A percentile compares a stretch with the other conserved stretches of the same genome.
phyloP scores from a whole-genome alignment of 306 rosid genomes.

The Carpinus viminea region DNA sequence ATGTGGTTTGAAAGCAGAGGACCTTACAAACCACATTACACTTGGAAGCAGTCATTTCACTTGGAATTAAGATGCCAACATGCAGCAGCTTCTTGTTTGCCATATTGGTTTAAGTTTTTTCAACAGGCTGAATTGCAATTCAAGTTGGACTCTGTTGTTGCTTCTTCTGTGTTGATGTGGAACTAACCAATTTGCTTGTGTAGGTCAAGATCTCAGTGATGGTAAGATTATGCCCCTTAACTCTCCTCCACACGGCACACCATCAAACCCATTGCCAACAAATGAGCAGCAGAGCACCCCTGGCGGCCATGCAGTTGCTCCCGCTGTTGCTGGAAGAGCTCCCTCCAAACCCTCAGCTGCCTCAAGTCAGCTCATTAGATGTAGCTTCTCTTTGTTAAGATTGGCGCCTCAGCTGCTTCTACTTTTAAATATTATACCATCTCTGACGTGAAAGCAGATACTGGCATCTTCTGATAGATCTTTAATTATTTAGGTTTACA shows the following conservation, averaged over 20 bases:
- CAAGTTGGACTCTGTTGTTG: slow-evolving; percentile 6
- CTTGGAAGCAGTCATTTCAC: background rate
- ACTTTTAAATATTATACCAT: slow-evolving; percentile 40
- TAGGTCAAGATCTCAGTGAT: slow-evolving; percentile 79
- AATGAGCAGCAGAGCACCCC: slow-evolving; percentile 75
- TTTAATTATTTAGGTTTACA: slow-evolving; percentile 37
- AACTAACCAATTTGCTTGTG: slow-evolving; percentile 26
- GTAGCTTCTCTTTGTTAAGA: slow-evolving; percentile 29
- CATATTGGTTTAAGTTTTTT: background rate
- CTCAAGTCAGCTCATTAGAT: slow-evolving; percentile 35
- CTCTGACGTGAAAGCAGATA: slow-evolving; percentile 27
- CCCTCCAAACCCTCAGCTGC: slow-evolving; percentile 80
- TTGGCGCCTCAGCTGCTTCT: slow-evolving; percentile 40
- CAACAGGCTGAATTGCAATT: background rate
- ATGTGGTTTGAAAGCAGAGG: background rate
- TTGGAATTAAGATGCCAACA: background rate
- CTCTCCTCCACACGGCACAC: slow-evolving; percentile 52
- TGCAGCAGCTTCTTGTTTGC: background rate
- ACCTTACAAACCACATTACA: no score
- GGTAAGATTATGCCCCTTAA: slow-evolving; percentile 51
- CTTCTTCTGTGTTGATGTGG: background rate
- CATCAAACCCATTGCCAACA: slow-evolving; percentile 71
- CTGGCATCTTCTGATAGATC: slow-evolving; percentile 15
- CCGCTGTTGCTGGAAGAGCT: slow-evolving; percentile 91
- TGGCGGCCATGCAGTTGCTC: slow-evolving; percentile 66